Evolutionary conservation across 1,284 basidiomycete species (phyloP).

Genomic region (Ustilago cynodontis): DNA sequence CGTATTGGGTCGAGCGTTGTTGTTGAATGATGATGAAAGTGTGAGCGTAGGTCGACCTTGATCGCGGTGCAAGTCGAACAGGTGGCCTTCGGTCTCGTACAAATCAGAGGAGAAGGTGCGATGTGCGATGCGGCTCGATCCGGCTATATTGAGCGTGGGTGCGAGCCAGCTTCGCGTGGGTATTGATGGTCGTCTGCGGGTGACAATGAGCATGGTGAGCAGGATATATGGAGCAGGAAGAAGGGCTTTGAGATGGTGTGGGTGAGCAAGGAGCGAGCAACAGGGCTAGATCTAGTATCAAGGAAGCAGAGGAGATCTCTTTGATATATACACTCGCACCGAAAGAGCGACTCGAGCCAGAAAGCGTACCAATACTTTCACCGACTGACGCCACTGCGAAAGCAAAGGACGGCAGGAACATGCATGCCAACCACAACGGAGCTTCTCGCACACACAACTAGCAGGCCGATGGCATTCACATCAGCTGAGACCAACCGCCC

Average conservation of each 20-base stretch:
- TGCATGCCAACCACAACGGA: not conserved
- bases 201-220: conserved; percentile 8
- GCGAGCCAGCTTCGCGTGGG: conserved; percentile 8
- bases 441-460: not conserved
- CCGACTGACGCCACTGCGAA: no score
- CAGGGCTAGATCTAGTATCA: not conserved
- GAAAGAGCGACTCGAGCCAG: no score
- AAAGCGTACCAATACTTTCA: no score
- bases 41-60: conserved; percentile 24
- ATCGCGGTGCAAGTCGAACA: conserved; percentile 37
- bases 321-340: not conserved
- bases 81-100: conserved; percentile 49
- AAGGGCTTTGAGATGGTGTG: not conserved
- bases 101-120: conserved; percentile 39
- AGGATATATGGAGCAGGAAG: not conserved
- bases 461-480: not conserved
- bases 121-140: conserved; percentile 13
- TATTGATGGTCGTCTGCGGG: conserved; percentile 14
- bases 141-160: not conserved
- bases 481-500: conserved; percentile 10
- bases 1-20: conserved; percentile 7
- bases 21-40: conserved; percentile 14
- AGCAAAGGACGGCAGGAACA: not conserved
- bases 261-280: not conserved
- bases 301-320: not conserved